These are phyloP conservation scores for Ophiostoma pallidulum DNA, from an alignment of 2,329 filamentous ascomycete genomes.

Conservation along the genomic window DNA sequence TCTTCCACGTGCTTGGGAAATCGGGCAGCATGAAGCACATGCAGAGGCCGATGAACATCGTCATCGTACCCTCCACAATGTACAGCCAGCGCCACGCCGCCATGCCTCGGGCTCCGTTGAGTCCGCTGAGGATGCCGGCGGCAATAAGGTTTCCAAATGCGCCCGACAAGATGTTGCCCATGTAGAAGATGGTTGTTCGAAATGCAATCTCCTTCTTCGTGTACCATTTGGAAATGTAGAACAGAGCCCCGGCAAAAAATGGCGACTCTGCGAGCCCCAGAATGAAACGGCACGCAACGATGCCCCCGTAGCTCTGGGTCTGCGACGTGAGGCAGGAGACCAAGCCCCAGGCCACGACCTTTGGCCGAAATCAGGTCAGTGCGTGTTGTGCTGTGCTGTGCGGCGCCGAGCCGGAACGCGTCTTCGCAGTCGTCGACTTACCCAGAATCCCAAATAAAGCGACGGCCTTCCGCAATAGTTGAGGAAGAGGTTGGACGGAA, in stretches of 20 bases:
- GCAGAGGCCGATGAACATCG: constrained; percentile 13
- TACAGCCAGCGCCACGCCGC: constrained; percentile 15
- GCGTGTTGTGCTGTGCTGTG: too few relatives aligned
- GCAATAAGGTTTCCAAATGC: constrained; percentile 23
- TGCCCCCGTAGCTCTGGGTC: not conserved
- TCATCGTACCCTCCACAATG: constrained; percentile 19
- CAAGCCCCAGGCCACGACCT: constrained; percentile 21
- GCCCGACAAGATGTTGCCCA: constrained; percentile 20
- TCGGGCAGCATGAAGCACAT: constrained; percentile 15
- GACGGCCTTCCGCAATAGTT: not conserved
- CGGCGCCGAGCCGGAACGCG: too few relatives aligned
- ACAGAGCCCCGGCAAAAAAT: constrained; percentile 22
- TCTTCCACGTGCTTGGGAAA: constrained; percentile 16
- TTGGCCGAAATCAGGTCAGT: too few relatives aligned
- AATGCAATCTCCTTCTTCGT: constrained; percentile 24
- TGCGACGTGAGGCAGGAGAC: constrained; percentile 19
- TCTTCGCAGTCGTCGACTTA: constrained; percentile 6
- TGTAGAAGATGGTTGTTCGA: constrained; percentile 22
- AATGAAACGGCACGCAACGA: constrained; percentile 21
- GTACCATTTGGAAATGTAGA: constrained; percentile 24
- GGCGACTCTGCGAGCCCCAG: constrained; percentile 26
- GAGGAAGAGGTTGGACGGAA: constrained; percentile 10
- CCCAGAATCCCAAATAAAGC: constrained; percentile 25
- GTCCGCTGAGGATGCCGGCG: constrained; percentile 15
- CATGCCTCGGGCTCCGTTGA: constrained; percentile 5